These are phyloP conservation scores for Fraxinus velutina DNA, from an alignment of 305 asterid genomes.

Conservation along the genomic window DNA sequence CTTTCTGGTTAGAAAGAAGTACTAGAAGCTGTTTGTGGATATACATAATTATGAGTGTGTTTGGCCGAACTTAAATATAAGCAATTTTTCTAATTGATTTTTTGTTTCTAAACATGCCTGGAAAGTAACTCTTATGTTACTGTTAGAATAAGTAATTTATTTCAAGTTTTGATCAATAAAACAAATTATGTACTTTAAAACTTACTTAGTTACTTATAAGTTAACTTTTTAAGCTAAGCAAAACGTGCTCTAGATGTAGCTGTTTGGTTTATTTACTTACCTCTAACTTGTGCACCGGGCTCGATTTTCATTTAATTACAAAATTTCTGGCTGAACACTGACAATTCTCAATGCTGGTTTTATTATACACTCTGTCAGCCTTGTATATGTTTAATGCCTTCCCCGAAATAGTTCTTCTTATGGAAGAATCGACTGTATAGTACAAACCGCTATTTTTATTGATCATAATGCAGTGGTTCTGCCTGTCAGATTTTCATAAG, in stretches of 20 bases:
- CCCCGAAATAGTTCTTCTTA: neutral
- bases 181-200: neutral
- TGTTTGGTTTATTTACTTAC: neutral
- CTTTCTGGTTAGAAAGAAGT: neutral
- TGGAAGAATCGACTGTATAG: neutral
- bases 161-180: neutral
- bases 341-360: neutral
- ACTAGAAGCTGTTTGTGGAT: neutral
- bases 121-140: neutral
- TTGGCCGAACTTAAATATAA: neutral
- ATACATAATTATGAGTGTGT: neutral
- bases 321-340: neutral
- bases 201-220: neutral
- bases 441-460: neutral
- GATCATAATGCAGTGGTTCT: neutral
- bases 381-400: neutral
- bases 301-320: neutral
- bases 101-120: neutral
- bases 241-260: neutral
- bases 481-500: neutral
- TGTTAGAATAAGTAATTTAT: neutral
- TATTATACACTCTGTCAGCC: neutral
- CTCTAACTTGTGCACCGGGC: slow-evolving; percentile 1
- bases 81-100: neutral
- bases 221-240: neutral